Evolutionary conservation across 352 stramenopile species (phyloP).

Genomic region (Stephanocyclus meneghinianus): DNA sequence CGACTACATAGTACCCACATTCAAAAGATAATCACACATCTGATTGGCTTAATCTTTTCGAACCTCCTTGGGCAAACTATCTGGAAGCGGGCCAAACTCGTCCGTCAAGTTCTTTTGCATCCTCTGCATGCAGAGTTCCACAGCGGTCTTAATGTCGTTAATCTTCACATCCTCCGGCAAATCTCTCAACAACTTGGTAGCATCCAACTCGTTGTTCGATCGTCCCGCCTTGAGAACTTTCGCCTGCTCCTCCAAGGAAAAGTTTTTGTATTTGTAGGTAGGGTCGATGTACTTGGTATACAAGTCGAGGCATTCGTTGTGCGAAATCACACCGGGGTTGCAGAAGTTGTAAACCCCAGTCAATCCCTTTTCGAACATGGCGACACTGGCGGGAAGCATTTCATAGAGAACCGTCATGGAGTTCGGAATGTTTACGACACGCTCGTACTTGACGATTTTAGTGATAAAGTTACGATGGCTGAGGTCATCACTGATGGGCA

Average conservation of each 20-base stretch:
- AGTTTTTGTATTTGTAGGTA: constrained; percentile 88
- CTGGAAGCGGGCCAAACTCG: constrained; percentile 70
- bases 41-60: constrained; percentile 31
- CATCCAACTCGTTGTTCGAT: constrained; percentile 90
- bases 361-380: constrained; percentile 82
- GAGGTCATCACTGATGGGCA: constrained; percentile 90
- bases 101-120: constrained; percentile 85
- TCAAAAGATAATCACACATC: too few species aligned
- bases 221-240: constrained; percentile 87
- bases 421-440: constrained; percentile 89
- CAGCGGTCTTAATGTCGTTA: constrained; percentile 83
- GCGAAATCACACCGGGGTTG: constrained; percentile 90
- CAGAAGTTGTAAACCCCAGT: constrained; percentile 90
- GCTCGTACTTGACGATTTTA: constrained; percentile 89
- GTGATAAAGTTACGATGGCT: constrained; percentile 88
- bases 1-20: too few species aligned
- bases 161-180: constrained; percentile 81
- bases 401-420: constrained; percentile 90
- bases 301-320: constrained; percentile 89
- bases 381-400: constrained; percentile 86
- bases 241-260: constrained; percentile 88
- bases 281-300: constrained; percentile 91
- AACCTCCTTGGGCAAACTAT: constrained; percentile 64
- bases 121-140: constrained; percentile 85
- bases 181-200: constrained; percentile 83